Percentiles rank a stretch among this genome's conserved stretches.
Conservation (phyloP, 2,329 filamentous ascomycete genomes). For the Metarhizium anisopliae region DNA sequence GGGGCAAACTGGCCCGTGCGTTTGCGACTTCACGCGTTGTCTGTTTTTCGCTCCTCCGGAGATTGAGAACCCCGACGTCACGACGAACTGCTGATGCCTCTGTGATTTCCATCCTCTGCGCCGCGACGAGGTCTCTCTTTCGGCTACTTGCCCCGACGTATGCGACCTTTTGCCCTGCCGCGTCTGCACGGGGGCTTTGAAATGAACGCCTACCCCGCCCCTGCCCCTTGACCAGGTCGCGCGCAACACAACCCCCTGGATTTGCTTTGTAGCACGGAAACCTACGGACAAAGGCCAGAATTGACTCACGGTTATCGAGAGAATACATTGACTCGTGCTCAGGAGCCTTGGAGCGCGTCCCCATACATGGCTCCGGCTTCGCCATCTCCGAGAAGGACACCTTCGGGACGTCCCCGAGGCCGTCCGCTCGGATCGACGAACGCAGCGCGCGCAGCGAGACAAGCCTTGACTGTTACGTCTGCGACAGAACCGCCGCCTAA, state of each 20-base stretch:
- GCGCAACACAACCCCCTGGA: slow-evolving; percentile 15
- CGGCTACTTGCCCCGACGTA: slow-evolving; percentile 13
- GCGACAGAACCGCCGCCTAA: slow-evolving; percentile 57
- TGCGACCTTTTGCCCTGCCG: slow-evolving; percentile 9
- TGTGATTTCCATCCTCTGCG: slow-evolving; percentile 16
- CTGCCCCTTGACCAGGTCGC: slow-evolving; percentile 20
- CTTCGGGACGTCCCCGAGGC: slow-evolving; percentile 36
- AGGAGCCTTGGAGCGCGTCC: background rate
- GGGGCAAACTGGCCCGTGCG: slow-evolving; percentile 11
- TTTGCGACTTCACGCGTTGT: slow-evolving; percentile 29
- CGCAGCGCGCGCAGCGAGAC: slow-evolving; percentile 30
- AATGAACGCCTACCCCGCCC: slow-evolving; percentile 15
- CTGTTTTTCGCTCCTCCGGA: slow-evolving; percentile 26
- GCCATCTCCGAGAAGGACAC: slow-evolving; percentile 30
- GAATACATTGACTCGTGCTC: background rate
- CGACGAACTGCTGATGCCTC: slow-evolving; percentile 20
- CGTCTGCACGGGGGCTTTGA: slow-evolving; percentile 10
- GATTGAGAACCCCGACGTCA: slow-evolving; percentile 23
- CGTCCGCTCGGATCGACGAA: slow-evolving; percentile 36
- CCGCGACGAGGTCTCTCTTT: slow-evolving; percentile 13
- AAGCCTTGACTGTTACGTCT: slow-evolving; percentile 22
- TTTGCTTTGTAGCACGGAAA: background rate
- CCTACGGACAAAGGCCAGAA: background rate
- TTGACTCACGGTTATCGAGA: background rate
- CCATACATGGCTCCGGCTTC: slow-evolving; percentile 24